These are phyloP conservation scores for Tilletia setariae DNA, from an alignment of 1,284 basidiomycete species.

Conservation along the genomic window DNA sequence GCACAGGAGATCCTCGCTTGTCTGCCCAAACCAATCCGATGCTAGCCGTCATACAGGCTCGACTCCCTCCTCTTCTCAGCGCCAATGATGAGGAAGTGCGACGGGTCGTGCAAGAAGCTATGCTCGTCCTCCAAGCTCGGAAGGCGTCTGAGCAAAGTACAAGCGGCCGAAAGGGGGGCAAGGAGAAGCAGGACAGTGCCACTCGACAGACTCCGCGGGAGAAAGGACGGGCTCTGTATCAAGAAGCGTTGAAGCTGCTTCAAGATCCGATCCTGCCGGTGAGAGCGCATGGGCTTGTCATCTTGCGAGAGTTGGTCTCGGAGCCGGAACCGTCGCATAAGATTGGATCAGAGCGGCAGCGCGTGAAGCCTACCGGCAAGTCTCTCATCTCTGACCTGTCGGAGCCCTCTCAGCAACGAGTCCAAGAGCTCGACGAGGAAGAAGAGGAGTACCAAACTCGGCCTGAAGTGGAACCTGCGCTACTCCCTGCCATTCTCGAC, in stretches of 20 bases:
- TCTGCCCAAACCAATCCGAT: constrained; percentile 32
- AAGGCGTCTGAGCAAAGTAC: constrained; percentile 39
- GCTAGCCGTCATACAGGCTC: constrained; percentile 39
- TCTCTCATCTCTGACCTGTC: constrained; percentile 29
- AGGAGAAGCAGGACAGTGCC: constrained; percentile 2
- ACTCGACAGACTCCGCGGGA: constrained; percentile 20
- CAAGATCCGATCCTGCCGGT: constrained; percentile 93
- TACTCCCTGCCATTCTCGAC: constrained; percentile 77
- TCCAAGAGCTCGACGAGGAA: constrained; percentile 56
- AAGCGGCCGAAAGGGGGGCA: neutral
- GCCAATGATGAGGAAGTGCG: constrained; percentile 50
- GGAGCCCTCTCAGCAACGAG: constrained; percentile 33
- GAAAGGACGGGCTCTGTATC: constrained; percentile 61
- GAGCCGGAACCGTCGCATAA: constrained; percentile 6
- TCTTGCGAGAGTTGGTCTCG: constrained; percentile 43
- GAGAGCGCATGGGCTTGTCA: constrained; percentile 74
- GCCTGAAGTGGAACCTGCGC: constrained; percentile 39
- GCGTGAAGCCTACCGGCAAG: constrained; percentile 32
- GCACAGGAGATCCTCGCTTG: constrained; percentile 22
- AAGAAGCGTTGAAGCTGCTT: constrained; percentile 78
- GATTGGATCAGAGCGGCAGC: too few relatives aligned
- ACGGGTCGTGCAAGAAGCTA: constrained; percentile 70
- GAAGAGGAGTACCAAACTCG: neutral
- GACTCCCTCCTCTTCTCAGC: constrained; percentile 34
- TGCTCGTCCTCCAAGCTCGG: constrained; percentile 74